Conservation (phyloP, 75 land plant species). For the Chamaecyparis obtusa region DNA sequence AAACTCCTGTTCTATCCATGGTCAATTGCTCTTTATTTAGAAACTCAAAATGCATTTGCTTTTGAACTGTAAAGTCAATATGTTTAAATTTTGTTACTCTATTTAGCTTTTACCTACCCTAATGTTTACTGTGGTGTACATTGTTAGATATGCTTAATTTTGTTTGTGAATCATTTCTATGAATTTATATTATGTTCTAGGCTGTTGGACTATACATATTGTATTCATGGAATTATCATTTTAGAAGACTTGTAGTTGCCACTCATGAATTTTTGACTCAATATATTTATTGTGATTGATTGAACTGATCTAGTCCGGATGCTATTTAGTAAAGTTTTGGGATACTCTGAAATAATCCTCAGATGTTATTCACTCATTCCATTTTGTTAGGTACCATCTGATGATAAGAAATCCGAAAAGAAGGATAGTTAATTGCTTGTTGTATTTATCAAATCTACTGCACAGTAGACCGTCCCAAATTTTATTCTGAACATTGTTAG, state of each 20-base stretch:
- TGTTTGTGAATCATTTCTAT: not conserved
- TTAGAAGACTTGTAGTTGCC: not conserved
- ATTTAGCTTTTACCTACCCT: not conserved
- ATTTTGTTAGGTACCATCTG: not conserved
- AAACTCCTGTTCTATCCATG: not conserved
- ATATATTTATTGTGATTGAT: not conserved
- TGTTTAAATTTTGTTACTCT: not conserved
- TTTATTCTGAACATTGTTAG: not conserved
- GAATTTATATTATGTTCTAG: not conserved
- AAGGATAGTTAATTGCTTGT: not conserved
- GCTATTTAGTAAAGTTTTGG: not conserved
- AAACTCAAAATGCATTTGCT: too few species aligned
- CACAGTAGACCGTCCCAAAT: not conserved
- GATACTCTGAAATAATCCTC: not conserved
- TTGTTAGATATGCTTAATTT: not conserved
- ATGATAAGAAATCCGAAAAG: not conserved
- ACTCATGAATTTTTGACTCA: not conserved
- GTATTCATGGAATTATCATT: not conserved
- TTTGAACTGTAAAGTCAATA: not conserved
- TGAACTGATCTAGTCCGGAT: not conserved
- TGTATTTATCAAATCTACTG: not conserved
- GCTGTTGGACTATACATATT: not conserved
- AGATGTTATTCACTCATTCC: not conserved
- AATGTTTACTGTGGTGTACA: not conserved
- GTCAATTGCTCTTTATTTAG: not conserved